phyloP scores from a whole-genome alignment of 129 eudicot genomes.

The Saussurea involucrata region DNA sequence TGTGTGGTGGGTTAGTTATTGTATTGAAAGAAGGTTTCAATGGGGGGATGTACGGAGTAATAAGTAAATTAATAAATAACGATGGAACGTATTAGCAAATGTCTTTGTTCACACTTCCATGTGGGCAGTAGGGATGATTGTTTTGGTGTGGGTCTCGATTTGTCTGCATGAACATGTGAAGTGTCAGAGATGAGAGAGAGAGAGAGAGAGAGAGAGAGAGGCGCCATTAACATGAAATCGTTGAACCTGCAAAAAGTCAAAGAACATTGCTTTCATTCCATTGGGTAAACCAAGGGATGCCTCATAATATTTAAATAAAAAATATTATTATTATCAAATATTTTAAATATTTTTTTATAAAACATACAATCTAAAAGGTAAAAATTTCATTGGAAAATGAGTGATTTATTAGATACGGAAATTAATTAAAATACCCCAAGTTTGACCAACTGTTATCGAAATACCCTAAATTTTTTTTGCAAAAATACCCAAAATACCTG shows the following conservation, averaged over 20 bases:
- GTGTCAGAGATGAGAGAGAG: constrained; percentile 24
- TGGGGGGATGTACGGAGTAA: constrained; percentile 13
- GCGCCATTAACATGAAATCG: constrained; percentile 11
- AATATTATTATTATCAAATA: too few species aligned
- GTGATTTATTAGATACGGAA: too few species aligned
- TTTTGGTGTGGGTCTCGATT: constrained; percentile 56
- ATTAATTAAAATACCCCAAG: too few species aligned
- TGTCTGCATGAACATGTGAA: constrained; percentile 75
- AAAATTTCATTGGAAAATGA: not conserved
- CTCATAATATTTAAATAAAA: not conserved
- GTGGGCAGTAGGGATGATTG: constrained; percentile 57
- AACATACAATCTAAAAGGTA: not conserved
- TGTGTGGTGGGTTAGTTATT: constrained; percentile 30
- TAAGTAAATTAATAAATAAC: not conserved
- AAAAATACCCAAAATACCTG: too few species aligned
- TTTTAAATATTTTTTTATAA: too few species aligned
- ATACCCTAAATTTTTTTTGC: too few species aligned
- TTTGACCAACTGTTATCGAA: too few species aligned
- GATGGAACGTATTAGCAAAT: constrained; percentile 11
- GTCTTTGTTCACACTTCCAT: constrained; percentile 52
- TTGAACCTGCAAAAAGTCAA: constrained; percentile 20
- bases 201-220: not conserved
- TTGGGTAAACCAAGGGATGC: constrained; percentile 12
- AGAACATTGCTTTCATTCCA: constrained; percentile 8
- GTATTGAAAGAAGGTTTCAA: constrained; percentile 15